A percentile compares a stretch with the other conserved stretches of the same genome.
These are phyloP conservation scores for Meredithiella fracta DNA, from an alignment of 2,329 filamentous ascomycete species.

Conservation along the genomic window DNA sequence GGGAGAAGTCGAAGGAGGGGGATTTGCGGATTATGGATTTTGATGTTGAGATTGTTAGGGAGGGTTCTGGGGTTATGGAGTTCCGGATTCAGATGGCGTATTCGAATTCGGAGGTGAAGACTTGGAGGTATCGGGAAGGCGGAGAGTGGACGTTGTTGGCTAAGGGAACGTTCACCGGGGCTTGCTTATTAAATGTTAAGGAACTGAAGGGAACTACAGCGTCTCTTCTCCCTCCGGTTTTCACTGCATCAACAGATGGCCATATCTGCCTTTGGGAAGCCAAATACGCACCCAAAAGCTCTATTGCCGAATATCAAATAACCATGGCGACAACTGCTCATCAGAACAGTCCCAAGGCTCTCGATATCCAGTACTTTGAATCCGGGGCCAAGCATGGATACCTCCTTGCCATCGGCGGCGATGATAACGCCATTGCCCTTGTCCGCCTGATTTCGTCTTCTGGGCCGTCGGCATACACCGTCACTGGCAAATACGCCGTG, in stretches of 20 bases:
- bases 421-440: slow-evolving; percentile 62
- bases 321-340: slow-evolving; percentile 39
- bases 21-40: slow-evolving; percentile 76
- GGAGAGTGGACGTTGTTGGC: slow-evolving; percentile 34
- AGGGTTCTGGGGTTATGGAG: slow-evolving; percentile 12
- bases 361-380: slow-evolving; percentile 33
- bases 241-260: slow-evolving; percentile 72
- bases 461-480: neutral
- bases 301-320: slow-evolving; percentile 18
- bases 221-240: slow-evolving; percentile 20
- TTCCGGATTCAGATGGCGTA: slow-evolving; percentile 56
- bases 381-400: slow-evolving; percentile 49
- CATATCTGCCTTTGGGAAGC: slow-evolving; percentile 45
- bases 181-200: slow-evolving; percentile 55
- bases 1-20: slow-evolving; percentile 32
- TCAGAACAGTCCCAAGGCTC: slow-evolving; percentile 62
- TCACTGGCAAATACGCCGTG: slow-evolving; percentile 20
- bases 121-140: slow-evolving; percentile 31
- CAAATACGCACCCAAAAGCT: neutral
- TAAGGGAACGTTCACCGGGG: slow-evolving; percentile 46
- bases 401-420: slow-evolving; percentile 60
- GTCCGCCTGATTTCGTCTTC: slow-evolving; percentile 11
- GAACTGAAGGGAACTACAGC: slow-evolving; percentile 23
- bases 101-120: slow-evolving; percentile 67
- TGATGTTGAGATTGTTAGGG: slow-evolving; percentile 31